Base-by-base conservation (phyloP, 371 early-diverging fungal species). In the Gilbertella persicaria region DNA sequence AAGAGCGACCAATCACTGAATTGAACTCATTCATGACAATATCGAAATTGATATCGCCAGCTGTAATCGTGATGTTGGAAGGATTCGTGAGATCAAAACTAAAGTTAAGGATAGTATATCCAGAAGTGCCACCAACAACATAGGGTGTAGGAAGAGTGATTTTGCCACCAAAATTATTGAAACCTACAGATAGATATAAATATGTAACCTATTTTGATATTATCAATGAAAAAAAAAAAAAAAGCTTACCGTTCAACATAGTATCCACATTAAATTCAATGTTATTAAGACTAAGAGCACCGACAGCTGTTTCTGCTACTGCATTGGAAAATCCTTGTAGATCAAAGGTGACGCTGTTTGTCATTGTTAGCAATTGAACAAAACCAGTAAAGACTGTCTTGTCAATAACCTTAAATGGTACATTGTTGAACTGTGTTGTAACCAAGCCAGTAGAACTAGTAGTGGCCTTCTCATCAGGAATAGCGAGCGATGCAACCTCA, bases 241-340 rank as follows among this genome's bases (percentile, higher is more conserved):
- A n/a, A 20, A 35, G 43, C 45, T 26, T 73, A 71, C 85, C 82
- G 28, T 61, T 72, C 63, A 82, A 52, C 35, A 67, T 56, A 12
- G 81, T 73, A 1, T 60, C 47, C 16, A 85, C 83, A 30, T 69
- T 62, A 50, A 83, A 78, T 6, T 37, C 39, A 41, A 85, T 62
- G 30, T 75, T 73, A 23, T 67, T 62, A 38, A 85, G 68, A 26
- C 62, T 55, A 44, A 85, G 64, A 14, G 28, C 30, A 52, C 85
- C 85, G 33, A 80, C 73, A 47, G 80, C 79, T 13, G 83, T 83
- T 1, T 61, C 48, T 17, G 82, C 71, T 26, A 73, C 48, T 26
- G 81, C 70, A 54, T 76, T 73, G 10, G 75, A 71, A 8, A 69
- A 53, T 59, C 85, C 85, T 30, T 60, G 23, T 49, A 85, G 53